Evolutionary conservation across 2,329 filamentous ascomycete species (phyloP).

Genomic region (Trichophyton schoenleinii): DNA sequence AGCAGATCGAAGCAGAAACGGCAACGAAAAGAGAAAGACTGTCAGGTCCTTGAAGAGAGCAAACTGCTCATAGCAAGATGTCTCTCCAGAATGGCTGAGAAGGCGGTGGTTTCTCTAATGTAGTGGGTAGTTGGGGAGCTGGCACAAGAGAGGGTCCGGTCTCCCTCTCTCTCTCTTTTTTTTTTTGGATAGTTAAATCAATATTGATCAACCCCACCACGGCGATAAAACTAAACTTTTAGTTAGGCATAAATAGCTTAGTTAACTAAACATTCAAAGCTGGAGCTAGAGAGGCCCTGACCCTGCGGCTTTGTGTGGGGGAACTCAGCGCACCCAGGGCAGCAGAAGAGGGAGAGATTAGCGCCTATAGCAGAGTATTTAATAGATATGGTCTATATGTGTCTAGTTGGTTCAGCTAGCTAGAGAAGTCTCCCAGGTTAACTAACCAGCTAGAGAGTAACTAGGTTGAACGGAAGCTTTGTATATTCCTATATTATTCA

Average conservation of each 20-base stretch:
- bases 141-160: too few species aligned
- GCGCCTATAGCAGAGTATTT: neutral
- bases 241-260: neutral
- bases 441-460: too few species aligned
- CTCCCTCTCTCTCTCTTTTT: too few species aligned
- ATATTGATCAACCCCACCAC: neutral
- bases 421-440: too few species aligned
- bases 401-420: neutral
- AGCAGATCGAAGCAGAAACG: constrained; percentile 1
- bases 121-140: neutral
- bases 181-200: neutral
- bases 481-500: neutral
- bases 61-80: neutral
- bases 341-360: neutral
- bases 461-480: neutral
- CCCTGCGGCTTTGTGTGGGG: neutral
- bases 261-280: neutral
- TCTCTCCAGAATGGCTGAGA: neutral
- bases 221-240: constrained; percentile 1
- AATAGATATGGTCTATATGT: neutral
- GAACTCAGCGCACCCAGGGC: neutral
- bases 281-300: neutral
- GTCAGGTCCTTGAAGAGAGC: neutral
- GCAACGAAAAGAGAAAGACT: neutral
- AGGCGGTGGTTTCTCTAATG: neutral